Base-by-base conservation (phyloP, 257 asterid species). In the Solanum pennellii region DNA sequence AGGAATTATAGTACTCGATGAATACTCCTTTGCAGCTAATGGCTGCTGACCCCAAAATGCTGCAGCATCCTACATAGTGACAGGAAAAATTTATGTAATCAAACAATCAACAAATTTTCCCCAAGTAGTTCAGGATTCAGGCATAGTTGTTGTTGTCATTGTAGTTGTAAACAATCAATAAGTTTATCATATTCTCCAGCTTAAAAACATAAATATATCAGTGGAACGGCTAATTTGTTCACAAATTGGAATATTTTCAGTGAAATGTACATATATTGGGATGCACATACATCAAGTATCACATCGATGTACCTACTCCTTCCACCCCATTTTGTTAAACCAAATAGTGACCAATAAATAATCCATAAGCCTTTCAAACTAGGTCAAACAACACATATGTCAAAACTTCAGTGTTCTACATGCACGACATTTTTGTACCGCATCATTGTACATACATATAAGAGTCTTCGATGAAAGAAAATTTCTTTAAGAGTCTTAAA, bases 11-110 rank as follows among this genome's bases (percentile, higher is more conserved):
- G 98, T 93, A 93, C 96, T 93, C 85, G 98, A 94, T 90, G 99
- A 98, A 91, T 93, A 95, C 89, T 97, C 99, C 91, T 96, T 92
- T 27, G 96, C 95, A 82, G 94, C 93, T 92, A 93, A 94, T 9
- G 99, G 99, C 91, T 97, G 99, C 91, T 97, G 98, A 91, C 93
- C 93, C 99, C 99, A 97, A 92, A 96, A 96, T 82, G 97, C 92
- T 89, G 98, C 98, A 88, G 99, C 99, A 89, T 97, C 99, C 99
- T 97, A 88, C 88, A 88, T 9, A 80, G 85, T 21, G 42, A 80
- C n/a, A 68, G 42, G 47, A 83, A 66, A 86, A 47, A 29, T 47
- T 45, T 80, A 49, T 47, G 69, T 16, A 80, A 80, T 47, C 85
- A 80, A 79, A 27, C 41, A 47, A 77, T 44, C 41, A 79, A 45